These are phyloP conservation scores for Acacia acuminata DNA, from an alignment of 306 rosid genomes.

Conservation along the genomic window DNA sequence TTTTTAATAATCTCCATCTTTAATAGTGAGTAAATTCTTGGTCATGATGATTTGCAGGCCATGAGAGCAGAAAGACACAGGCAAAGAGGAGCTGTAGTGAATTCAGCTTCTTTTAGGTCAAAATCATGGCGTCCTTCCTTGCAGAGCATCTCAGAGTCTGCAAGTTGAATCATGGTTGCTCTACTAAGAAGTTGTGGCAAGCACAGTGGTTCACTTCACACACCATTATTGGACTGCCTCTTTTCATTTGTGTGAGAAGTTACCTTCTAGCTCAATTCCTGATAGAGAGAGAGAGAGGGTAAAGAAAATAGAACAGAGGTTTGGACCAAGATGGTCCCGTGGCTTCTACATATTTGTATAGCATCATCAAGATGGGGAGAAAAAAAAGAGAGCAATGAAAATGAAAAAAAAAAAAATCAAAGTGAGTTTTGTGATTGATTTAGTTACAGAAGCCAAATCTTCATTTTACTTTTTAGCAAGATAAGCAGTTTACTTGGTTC, in stretches of 20 bases:
- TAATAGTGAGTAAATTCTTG: slow-evolving; percentile 7
- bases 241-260: slow-evolving; percentile 37
- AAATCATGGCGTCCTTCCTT: slow-evolving; percentile 90
- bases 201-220: slow-evolving; percentile 15
- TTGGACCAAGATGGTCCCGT: slow-evolving; percentile 37
- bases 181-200: slow-evolving; percentile 4
- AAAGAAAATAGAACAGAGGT: slow-evolving; percentile 32
- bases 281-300: slow-evolving; percentile 6
- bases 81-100: slow-evolving; percentile 41
- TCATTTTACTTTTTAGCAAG: slow-evolving; percentile 19
- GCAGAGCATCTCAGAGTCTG: slow-evolving; percentile 84
- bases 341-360: slow-evolving; percentile 44
- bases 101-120: slow-evolving; percentile 44
- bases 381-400: slow-evolving; percentile 29
- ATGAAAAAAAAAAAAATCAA: slow-evolving; percentile 24
- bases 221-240: slow-evolving; percentile 34
- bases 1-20: slow-evolving; percentile 22
- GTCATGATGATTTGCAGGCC: slow-evolving; percentile 47
- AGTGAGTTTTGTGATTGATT: slow-evolving; percentile 24
- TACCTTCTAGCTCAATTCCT: slow-evolving; percentile 29
- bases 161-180: slow-evolving; percentile 35
- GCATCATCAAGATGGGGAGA: slow-evolving; percentile 38
- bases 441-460: slow-evolving; percentile 8
- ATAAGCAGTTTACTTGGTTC: slow-evolving; percentile 29
- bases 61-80: slow-evolving; percentile 57